These are phyloP conservation scores for Ogataea pini DNA, from an alignment of 805 yeast genomes.

Conservation along the genomic window DNA sequence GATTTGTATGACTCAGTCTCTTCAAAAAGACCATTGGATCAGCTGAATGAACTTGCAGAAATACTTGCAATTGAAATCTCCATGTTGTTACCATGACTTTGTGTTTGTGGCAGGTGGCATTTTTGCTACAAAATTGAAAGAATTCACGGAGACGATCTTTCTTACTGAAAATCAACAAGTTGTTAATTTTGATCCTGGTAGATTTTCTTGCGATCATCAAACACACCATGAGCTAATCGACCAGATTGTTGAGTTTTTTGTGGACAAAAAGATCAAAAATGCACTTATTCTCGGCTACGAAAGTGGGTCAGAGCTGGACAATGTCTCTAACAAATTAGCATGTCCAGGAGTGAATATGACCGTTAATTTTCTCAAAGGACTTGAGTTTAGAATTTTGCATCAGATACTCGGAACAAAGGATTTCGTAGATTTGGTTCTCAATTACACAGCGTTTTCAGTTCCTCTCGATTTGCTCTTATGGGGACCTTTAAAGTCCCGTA, in stretches of 20 bases:
- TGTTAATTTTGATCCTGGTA: not conserved
- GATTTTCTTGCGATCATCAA: not conserved
- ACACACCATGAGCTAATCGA: slow-evolving; percentile 43
- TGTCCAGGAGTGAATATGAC: slow-evolving; percentile 40
- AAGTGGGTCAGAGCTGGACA: slow-evolving; percentile 30
- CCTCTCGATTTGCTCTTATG: slow-evolving; percentile 20
- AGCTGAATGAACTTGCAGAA: not conserved
- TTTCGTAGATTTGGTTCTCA: slow-evolving; percentile 43
- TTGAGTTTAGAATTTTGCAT: slow-evolving; percentile 46
- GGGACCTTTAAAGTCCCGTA: slow-evolving; percentile 22
- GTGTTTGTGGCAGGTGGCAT: not conserved
- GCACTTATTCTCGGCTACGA: slow-evolving; percentile 46
- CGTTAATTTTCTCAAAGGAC: slow-evolving; percentile 42
- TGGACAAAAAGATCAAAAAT: slow-evolving; percentile 36
- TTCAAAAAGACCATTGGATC: too few species aligned
- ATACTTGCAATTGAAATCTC: not conserved
- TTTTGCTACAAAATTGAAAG: not conserved
- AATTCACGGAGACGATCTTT: not conserved
- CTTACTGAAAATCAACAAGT: not conserved
- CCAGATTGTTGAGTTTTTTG: slow-evolving; percentile 37
- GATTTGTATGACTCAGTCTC: too few species aligned
- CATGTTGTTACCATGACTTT: not conserved
- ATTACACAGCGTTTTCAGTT: slow-evolving; percentile 34
- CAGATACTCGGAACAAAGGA: slow-evolving; percentile 38
- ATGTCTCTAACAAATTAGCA: slow-evolving; percentile 33